A percentile compares a stretch with the other conserved stretches of the same genome.
phyloP scores from a whole-genome alignment of 768 basidiomycete species.

The Mycena alexandri region DNA sequence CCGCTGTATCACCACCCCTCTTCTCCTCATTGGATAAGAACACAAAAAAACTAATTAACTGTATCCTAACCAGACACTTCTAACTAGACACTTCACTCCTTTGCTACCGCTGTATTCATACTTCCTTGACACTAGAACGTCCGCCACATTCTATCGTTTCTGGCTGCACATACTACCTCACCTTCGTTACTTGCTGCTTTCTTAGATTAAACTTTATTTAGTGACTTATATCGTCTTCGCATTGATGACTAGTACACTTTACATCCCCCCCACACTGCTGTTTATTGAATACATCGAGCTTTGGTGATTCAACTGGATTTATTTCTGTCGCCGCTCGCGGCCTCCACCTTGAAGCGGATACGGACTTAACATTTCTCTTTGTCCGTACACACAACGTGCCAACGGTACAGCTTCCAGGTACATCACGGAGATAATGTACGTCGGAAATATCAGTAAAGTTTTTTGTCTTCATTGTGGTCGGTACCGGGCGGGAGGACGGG shows the following conservation, averaged over 20 bases:
- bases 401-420: constrained; percentile 24
- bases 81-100: constrained; percentile 32
- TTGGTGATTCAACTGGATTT: constrained; percentile 16
- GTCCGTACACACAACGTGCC: not conserved
- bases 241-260: constrained; percentile 21
- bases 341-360: constrained; percentile 1
- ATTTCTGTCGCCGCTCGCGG: not conserved
- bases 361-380: constrained; percentile 17
- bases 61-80: constrained; percentile 33
- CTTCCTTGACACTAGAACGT: constrained; percentile 1
- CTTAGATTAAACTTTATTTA: constrained; percentile 33
- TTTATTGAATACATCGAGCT: constrained; percentile 25
- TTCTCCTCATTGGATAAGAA: no score
- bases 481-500: no score
- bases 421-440: not conserved
- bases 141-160: constrained; percentile 17
- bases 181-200: constrained; percentile 23
- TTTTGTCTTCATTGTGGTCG: not conserved
- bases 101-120: constrained; percentile 23
- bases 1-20: no score
- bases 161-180: constrained; percentile 29
- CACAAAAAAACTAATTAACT: constrained; percentile 19
- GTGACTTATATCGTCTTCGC: constrained; percentile 23
- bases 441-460: constrained; percentile 15
- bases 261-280: not conserved